Evolutionary conservation across 192 early-diverging fungal genomes (phyloP).

Genomic region (Coemansia sp.): DNA sequence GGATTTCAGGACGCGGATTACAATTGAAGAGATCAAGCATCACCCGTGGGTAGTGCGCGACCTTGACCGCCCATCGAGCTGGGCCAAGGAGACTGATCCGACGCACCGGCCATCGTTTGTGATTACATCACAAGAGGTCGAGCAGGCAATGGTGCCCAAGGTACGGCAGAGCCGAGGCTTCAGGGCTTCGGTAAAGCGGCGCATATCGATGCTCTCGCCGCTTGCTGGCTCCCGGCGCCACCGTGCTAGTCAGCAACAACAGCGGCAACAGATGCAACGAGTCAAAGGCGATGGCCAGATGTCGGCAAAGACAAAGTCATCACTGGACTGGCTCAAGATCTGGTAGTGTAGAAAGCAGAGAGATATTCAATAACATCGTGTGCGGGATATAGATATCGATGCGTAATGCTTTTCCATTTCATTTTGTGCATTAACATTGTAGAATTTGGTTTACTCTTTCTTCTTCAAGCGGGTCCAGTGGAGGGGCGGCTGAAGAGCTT

Average conservation of each 20-base stretch:
- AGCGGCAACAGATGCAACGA: constrained; percentile 13
- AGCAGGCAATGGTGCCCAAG: constrained; percentile 55
- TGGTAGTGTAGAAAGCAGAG: constrained; percentile 18
- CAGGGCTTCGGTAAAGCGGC: constrained; percentile 40
- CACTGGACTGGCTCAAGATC: constrained; percentile 54
- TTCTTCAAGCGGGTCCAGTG: neutral
- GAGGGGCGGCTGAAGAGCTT: too few species aligned
- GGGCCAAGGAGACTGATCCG: constrained; percentile 82
- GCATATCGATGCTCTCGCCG: constrained; percentile 52
- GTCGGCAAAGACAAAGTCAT: constrained; percentile 49
- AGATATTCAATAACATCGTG: neutral
- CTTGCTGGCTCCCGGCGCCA: constrained; percentile 3
- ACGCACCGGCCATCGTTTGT: constrained; percentile 63
- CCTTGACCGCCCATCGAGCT: constrained; percentile 62
- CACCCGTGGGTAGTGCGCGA: constrained; percentile 89
- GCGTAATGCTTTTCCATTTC: neutral
- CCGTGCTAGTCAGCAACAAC: constrained; percentile 5
- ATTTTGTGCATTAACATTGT: neutral
- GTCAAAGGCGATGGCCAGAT: constrained; percentile 8
- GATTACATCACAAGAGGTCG: constrained; percentile 83
- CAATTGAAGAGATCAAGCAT: constrained; percentile 84
- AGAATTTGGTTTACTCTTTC: neutral
- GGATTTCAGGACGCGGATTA: constrained; percentile 80
- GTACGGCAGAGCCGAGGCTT: constrained; percentile 37
- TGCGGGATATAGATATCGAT: neutral